Conservation (phyloP, 2,329 filamentous ascomycete species). For the Exserohilum rostratum region DNA sequence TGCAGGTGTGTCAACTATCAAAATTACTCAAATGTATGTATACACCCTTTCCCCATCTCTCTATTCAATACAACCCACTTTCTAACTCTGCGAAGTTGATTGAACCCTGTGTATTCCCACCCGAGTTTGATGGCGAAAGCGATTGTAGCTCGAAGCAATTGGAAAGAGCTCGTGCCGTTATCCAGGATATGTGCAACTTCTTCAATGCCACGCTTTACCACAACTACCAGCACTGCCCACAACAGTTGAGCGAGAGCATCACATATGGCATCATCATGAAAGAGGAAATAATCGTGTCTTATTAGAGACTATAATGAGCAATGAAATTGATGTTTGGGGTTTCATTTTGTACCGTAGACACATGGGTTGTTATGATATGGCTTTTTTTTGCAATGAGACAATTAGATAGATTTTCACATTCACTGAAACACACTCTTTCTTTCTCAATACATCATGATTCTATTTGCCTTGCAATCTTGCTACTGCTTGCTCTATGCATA, state of each 20-base stretch:
- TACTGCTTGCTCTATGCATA: too few species aligned
- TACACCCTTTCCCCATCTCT: neutral
- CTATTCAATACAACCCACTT: neutral
- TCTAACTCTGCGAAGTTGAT: slow-evolving; percentile 16
- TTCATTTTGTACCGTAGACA: too few species aligned
- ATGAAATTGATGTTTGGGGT: neutral
- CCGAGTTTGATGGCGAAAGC: slow-evolving; percentile 13
- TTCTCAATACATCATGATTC: too few species aligned
- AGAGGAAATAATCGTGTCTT: slow-evolving; percentile 10
- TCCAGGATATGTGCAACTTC: slow-evolving; percentile 33
- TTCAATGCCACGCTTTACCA: slow-evolving; percentile 33
- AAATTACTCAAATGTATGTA: slow-evolving; percentile 25
- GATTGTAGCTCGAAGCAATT: slow-evolving; percentile 22
- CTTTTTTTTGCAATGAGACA: neutral
- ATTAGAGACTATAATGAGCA: neutral
- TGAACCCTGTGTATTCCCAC: slow-evolving; percentile 26
- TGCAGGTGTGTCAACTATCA: slow-evolving; percentile 33
- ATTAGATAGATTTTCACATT: neutral
- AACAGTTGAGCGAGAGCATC: slow-evolving; percentile 23
- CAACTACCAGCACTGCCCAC: slow-evolving; percentile 17
- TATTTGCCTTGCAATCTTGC: too few species aligned
- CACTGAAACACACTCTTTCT: neutral
- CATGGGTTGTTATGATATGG: too few species aligned
- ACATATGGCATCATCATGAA: slow-evolving; percentile 22
- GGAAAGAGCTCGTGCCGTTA: slow-evolving; percentile 21